phyloP scores from a whole-genome alignment of 257 asterid genomes.

The Solanum dulcamara region DNA sequence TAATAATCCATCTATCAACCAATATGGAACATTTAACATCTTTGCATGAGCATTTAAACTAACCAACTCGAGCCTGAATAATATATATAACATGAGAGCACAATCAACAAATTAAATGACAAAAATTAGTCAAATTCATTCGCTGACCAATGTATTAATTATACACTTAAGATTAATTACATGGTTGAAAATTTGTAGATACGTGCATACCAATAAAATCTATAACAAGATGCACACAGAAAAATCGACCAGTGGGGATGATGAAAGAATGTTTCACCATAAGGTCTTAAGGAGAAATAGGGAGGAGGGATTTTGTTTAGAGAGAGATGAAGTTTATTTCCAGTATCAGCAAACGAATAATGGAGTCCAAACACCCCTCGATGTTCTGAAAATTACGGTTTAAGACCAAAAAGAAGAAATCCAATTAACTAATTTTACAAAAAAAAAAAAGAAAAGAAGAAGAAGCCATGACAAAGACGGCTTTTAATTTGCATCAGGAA shows the following conservation, averaged over 20 bases:
- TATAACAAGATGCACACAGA: constrained; percentile 49
- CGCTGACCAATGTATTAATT: too few species aligned
- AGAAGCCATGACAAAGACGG: background rate
- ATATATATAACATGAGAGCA: background rate
- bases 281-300: constrained; percentile 17
- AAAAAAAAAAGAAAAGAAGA: too few species aligned
- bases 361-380: constrained; percentile 27
- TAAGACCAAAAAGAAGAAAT: background rate
- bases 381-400: background rate
- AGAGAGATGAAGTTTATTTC: constrained; percentile 19
- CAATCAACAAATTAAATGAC: background rate
- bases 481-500: background rate
- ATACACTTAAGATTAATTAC: too few species aligned
- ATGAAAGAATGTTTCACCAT: constrained; percentile 45
- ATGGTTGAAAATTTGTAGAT: background rate
- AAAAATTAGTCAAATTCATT: too few species aligned
- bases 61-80: background rate
- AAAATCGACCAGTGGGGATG: constrained; percentile 45
- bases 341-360: constrained; percentile 47
- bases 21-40: too few species aligned
- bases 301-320: background rate
- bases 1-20: too few species aligned
- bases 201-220: constrained; percentile 50
- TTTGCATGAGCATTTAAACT: background rate
- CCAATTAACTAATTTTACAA: background rate